Evolutionary conservation across 139 green algal genomes (phyloP).

Genomic region (Diplosphaera chodatii): DNA sequence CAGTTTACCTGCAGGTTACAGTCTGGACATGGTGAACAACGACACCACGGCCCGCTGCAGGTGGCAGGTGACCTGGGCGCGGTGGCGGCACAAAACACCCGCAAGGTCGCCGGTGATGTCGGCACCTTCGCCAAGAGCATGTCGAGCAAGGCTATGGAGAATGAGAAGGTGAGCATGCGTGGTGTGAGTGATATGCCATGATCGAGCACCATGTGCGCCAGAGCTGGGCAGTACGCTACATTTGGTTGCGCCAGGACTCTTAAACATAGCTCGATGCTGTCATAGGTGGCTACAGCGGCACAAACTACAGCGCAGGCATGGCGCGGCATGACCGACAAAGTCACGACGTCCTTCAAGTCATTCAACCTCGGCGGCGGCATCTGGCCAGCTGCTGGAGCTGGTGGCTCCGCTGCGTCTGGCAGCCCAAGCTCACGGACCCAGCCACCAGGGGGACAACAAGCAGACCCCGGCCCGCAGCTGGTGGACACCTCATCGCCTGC

Average conservation of each 20-base stretch:
- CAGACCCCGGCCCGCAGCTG: neutral
- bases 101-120: neutral
- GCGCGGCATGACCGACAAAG: neutral
- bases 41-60: neutral
- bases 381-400: neutral
- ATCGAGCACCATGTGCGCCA: too few relatives aligned
- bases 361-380: neutral
- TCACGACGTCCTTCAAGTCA: neutral
- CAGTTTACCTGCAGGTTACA: too few relatives aligned
- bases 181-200: too few relatives aligned
- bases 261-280: neutral
- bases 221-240: too few relatives aligned
- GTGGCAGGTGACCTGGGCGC: neutral
- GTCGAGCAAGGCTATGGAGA: constrained; percentile 14
- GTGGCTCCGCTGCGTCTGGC: neutral
- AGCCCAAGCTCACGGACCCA: neutral
- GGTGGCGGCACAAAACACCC: neutral
- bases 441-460: too few relatives aligned
- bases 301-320: neutral
- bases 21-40: too few relatives aligned
- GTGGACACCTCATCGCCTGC: neutral
- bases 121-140: neutral
- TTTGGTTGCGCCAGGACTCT: too few relatives aligned
- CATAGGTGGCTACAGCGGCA: neutral
- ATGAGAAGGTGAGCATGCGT: constrained; percentile 7